A percentile compares a stretch with the other conserved stretches of the same genome.
Evolutionary conservation across 768 basidiomycete species (phyloP).

Genomic region (Russula dissimulans): DNA sequence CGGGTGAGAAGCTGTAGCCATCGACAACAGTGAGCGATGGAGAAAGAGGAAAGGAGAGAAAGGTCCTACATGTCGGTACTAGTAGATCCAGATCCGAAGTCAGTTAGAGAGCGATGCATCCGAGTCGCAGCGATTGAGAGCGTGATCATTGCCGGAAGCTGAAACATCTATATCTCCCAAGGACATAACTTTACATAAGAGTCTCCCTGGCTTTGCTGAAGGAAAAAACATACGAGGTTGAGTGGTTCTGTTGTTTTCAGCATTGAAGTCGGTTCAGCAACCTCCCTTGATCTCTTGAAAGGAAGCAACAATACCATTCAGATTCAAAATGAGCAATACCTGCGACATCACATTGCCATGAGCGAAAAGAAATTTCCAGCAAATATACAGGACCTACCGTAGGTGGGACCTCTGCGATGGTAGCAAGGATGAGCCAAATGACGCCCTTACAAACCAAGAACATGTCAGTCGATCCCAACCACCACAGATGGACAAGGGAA

Average conservation of each 20-base stretch:
- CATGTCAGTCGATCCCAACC: background rate
- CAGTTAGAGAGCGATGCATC: background rate
- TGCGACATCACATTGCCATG: background rate
- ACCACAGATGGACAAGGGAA: background rate
- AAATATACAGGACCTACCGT: background rate
- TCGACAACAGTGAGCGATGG: no score
- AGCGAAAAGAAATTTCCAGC: background rate
- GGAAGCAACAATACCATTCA: background rate
- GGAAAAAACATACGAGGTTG: background rate
- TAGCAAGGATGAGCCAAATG: background rate
- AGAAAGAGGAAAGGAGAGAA: background rate
- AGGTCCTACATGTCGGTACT: background rate
- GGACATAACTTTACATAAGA: no score
- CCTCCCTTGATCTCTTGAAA: no score
- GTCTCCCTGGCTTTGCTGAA: background rate
- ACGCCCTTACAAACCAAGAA: background rate
- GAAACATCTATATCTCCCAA: background rate
- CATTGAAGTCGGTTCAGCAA: background rate
- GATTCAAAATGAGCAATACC: slow-evolving; percentile 1
- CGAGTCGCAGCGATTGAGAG: slow-evolving; percentile 6
- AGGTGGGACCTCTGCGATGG: background rate
- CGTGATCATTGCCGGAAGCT: background rate
- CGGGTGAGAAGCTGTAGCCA: no score
- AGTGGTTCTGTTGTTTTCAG: background rate
- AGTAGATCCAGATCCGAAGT: background rate